Percentiles rank a stretch among this genome's conserved stretches.
Conservation (phyloP, 805 yeast genomes). For the Yueomyces sinensis region DNA sequence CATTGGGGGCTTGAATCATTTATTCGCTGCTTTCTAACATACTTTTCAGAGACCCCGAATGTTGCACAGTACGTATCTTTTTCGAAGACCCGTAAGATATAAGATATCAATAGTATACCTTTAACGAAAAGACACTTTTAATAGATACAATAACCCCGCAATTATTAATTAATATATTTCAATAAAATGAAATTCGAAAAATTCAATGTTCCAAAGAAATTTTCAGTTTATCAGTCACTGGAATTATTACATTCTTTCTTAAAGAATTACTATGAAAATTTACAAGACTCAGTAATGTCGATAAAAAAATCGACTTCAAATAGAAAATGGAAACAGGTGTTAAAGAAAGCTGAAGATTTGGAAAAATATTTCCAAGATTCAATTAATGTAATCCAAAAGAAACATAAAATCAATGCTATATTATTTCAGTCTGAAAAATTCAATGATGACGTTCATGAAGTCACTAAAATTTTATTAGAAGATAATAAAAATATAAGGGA, state of each 20-base stretch:
- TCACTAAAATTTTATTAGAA: not conserved
- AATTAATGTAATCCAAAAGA: not conserved
- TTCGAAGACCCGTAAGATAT: too few relatives aligned
- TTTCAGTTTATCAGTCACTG: constrained; percentile 18
- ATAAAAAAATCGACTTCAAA: constrained; percentile 1
- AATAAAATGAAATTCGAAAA: constrained; percentile 15
- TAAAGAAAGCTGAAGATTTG: constrained; percentile 1
- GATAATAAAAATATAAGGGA: not conserved
- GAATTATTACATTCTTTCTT: constrained; percentile 19
- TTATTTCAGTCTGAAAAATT: not conserved
- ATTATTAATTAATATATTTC: too few relatives aligned
- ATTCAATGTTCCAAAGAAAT: constrained; percentile 17
- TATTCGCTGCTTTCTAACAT: too few relatives aligned
- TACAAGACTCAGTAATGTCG: constrained; percentile 1
- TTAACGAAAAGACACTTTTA: too few relatives aligned
- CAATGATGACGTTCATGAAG: not conserved
- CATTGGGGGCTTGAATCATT: too few relatives aligned
- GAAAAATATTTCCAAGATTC: not conserved
- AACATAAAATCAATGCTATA: not conserved
- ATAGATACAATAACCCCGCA: too few relatives aligned
- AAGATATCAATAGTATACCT: too few relatives aligned
- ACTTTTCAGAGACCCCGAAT: too few relatives aligned
- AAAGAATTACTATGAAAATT: constrained; percentile 11
- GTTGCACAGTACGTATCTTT: too few relatives aligned
- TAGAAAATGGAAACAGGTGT: constrained; percentile 1